Evolutionary conservation across 176 grass and related monocot species (phyloP).

Genomic region (Urochloa ruziziensis): DNA sequence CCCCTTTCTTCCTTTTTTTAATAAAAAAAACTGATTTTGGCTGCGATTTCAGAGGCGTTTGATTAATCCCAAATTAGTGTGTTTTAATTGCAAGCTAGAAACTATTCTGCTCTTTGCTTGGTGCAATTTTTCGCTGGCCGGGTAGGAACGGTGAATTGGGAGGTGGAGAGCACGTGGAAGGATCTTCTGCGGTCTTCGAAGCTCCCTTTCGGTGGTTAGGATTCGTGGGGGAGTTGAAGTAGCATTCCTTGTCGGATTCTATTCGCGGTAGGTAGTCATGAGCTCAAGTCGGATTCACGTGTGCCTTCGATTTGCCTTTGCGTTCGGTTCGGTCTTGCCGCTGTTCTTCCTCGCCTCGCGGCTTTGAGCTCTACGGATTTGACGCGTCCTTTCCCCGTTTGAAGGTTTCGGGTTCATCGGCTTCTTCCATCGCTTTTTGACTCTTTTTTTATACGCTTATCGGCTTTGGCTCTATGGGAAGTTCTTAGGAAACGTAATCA

Average conservation of each 20-base stretch:
- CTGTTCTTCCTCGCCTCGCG: constrained; percentile 13
- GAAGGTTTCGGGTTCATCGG: constrained; percentile 7
- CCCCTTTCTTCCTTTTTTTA: neutral
- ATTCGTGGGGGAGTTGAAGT: constrained; percentile 16
- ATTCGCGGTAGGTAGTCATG: constrained; percentile 49
- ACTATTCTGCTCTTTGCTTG: neutral
- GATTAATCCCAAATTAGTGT: neutral
- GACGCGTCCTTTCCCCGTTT: neutral
- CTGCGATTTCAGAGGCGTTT: neutral
- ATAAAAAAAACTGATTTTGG: neutral
- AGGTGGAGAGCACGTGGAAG: neutral
- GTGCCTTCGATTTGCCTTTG: constrained; percentile 5
- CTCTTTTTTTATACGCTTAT: neutral
- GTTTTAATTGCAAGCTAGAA: neutral
- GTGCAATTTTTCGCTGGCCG: neutral
- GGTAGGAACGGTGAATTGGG: neutral
- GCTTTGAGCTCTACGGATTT: constrained; percentile 32
- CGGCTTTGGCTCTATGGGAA: neutral
- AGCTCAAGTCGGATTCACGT: constrained; percentile 41
- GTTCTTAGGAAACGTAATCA: constrained; percentile 8
- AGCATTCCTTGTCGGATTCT: constrained; percentile 35
- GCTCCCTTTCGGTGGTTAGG: constrained; percentile 30
- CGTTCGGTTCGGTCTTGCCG: neutral
- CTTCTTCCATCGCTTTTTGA: neutral
- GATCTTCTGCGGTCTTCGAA: neutral